A percentile compares a stretch with the other conserved stretches of the same genome.
These are phyloP conservation scores for Lactifluus hygrophoroides DNA, from an alignment of 768 basidiomycete species.

Conservation along the genomic window DNA sequence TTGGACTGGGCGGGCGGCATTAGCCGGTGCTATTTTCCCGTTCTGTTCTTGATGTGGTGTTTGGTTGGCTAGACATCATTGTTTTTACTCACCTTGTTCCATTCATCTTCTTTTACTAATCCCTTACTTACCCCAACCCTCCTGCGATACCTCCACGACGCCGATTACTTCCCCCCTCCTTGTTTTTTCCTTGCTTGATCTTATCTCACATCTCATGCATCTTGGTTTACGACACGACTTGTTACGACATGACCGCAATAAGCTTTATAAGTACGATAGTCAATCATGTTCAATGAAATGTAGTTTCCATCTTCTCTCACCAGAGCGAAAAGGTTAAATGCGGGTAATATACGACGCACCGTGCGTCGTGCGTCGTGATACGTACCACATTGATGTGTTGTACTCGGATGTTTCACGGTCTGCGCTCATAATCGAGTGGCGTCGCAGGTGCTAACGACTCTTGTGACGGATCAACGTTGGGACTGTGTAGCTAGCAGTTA, in stretches of 20 bases:
- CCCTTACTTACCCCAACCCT: not conserved
- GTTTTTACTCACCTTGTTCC: not conserved
- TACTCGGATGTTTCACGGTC: too few relatives aligned
- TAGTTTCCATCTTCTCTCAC: not conserved
- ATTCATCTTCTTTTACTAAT: not conserved
- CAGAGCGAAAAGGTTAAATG: too few relatives aligned
- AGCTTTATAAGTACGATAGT: conserved; percentile 6
- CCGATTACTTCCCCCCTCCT: not conserved
- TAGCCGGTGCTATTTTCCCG: not conserved
- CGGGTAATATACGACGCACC: too few relatives aligned
- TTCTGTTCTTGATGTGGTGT: not conserved
- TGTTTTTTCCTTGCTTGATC: not conserved
- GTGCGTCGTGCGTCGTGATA: too few relatives aligned
- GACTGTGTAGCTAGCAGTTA: too few relatives aligned
- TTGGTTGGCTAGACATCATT: not conserved
- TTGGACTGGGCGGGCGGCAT: not conserved
- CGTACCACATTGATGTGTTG: too few relatives aligned
- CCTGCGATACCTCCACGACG: not conserved
- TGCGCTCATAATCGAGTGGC: too few relatives aligned
- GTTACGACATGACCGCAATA: conserved; percentile 7
- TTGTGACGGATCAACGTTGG: too few relatives aligned
- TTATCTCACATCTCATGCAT: not conserved
- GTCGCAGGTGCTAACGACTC: too few relatives aligned
- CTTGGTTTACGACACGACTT: not conserved
- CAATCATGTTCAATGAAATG: not conserved